Conservation (phyloP, 1,284 basidiomycete genomes). For the Anthracocystis setariae region DNA sequence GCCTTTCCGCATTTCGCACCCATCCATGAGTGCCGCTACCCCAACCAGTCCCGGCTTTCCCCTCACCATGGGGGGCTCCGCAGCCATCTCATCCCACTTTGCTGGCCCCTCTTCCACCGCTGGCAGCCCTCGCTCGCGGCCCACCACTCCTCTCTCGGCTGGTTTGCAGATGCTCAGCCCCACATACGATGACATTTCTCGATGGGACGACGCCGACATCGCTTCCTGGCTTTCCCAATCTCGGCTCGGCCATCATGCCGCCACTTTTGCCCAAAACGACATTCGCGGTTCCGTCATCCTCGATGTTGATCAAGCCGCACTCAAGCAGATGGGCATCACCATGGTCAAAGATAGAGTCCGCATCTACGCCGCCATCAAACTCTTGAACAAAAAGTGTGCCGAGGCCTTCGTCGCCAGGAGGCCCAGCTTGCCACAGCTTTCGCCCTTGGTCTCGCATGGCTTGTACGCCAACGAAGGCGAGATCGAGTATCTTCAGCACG, state of each 20-base stretch:
- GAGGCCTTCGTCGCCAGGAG: slow-evolving; percentile 32
- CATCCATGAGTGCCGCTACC: slow-evolving; percentile 43
- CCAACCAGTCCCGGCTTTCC: slow-evolving; percentile 57
- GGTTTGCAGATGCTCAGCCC: slow-evolving; percentile 22
- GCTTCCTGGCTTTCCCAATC: slow-evolving; percentile 52
- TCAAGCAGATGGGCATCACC: slow-evolving; percentile 66
- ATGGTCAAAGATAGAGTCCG: slow-evolving; percentile 63
- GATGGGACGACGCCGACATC: slow-evolving; percentile 53
- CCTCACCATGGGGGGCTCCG: slow-evolving; percentile 39
- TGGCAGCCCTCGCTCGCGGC: slow-evolving; percentile 39
- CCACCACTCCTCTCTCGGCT: slow-evolving; percentile 45
- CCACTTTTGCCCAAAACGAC: slow-evolving; percentile 58
- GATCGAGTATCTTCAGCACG: slow-evolving; percentile 47
- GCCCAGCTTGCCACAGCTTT: slow-evolving; percentile 36
- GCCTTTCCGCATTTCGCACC: neutral
- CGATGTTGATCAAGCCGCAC: slow-evolving; percentile 58
- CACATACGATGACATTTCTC: slow-evolving; percentile 37
- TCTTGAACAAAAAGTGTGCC: slow-evolving; percentile 57
- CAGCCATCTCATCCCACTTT: slow-evolving; percentile 16
- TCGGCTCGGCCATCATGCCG: slow-evolving; percentile 52
- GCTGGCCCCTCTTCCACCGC: slow-evolving; percentile 37
- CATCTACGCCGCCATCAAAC: slow-evolving; percentile 62
- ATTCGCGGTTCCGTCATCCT: slow-evolving; percentile 62
- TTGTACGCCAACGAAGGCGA: slow-evolving; percentile 38
- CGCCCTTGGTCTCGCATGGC: slow-evolving; percentile 17